These are phyloP conservation scores for Colletotrichum cordylinicola DNA, from an alignment of 2,329 filamentous ascomycete species.

Conservation along the genomic window DNA sequence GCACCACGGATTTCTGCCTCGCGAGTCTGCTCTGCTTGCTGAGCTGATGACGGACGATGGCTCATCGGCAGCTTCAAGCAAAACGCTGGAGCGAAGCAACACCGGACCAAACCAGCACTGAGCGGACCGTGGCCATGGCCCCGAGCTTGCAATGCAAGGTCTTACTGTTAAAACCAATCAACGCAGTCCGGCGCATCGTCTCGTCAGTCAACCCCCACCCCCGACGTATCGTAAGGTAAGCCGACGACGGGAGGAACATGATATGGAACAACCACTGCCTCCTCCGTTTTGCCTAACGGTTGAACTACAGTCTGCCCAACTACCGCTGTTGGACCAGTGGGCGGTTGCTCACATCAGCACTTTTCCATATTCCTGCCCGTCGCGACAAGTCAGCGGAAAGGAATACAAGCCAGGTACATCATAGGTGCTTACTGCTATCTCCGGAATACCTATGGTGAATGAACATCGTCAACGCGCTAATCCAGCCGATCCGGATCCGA, in stretches of 20 bases:
- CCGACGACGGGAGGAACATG: background rate
- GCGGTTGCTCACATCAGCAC: background rate
- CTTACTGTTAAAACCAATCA: slow-evolving; percentile 7
- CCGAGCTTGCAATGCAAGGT: slow-evolving; percentile 12
- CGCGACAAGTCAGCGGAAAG: background rate
- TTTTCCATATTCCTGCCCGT: background rate
- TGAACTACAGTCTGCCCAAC: background rate
- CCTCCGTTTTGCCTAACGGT: background rate
- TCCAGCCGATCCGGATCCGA: slow-evolving; percentile 15
- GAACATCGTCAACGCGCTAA: background rate
- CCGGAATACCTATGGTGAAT: background rate
- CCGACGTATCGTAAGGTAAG: background rate
- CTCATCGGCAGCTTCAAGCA: slow-evolving; percentile 9
- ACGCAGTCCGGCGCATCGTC: slow-evolving; percentile 3
- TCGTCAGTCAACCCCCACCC: background rate
- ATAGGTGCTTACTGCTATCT: background rate
- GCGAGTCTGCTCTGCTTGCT: background rate
- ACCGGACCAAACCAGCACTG: slow-evolving; percentile 19
- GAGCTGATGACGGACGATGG: slow-evolving; percentile 1
- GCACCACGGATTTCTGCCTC: background rate
- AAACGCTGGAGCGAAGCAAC: background rate
- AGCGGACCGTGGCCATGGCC: slow-evolving; percentile 14
- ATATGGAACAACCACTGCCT: background rate
- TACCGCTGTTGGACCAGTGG: background rate
- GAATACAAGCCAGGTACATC: background rate